A percentile compares a stretch with the other conserved stretches of the same genome.
These are phyloP conservation scores for Uronychia binucleata DNA, from an alignment of 73 alveolate genomes.

Conservation along the genomic window DNA sequence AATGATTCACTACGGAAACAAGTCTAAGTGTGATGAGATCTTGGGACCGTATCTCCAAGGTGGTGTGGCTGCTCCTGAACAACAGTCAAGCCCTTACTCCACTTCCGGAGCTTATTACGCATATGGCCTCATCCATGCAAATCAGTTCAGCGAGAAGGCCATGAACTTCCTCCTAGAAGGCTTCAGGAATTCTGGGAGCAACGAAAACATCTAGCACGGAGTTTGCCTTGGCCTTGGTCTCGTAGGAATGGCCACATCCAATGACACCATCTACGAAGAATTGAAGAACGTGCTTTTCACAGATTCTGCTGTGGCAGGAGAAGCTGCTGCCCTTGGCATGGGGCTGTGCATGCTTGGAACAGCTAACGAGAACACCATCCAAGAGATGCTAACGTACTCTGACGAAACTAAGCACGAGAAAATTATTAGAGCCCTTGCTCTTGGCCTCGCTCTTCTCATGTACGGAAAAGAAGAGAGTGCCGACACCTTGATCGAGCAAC, in stretches of 20 bases:
- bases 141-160: constrained; percentile 72
- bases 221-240: constrained; percentile 97
- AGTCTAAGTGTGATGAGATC: constrained; percentile 76
- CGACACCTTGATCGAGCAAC: constrained; percentile 81
- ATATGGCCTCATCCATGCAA: constrained; percentile 91
- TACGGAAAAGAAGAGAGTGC: constrained; percentile 94
- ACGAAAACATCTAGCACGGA: constrained; percentile 95
- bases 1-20: constrained; percentile 94
- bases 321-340: constrained; percentile 96
- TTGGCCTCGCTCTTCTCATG: constrained; percentile 90
- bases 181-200: constrained; percentile 60
- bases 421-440: constrained; percentile 86
- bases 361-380: constrained; percentile 76
- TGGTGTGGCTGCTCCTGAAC: constrained; percentile 68
- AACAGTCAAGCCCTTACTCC: constrained; percentile 63
- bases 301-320: constrained; percentile 97
- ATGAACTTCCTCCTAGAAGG: constrained; percentile 67
- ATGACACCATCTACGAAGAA: constrained; percentile 76
- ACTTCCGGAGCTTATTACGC: constrained; percentile 90
- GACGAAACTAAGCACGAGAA: constrained; percentile 90
- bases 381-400: constrained; percentile 76
- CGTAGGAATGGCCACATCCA: constrained; percentile 88
- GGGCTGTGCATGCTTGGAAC: constrained; percentile 96
- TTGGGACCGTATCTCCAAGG: constrained; percentile 87
- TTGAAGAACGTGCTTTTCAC: constrained; percentile 79